Conservation (phyloP, 2,329 filamentous ascomycete genomes). For the Fonsecaea pedrosoi region DNA sequence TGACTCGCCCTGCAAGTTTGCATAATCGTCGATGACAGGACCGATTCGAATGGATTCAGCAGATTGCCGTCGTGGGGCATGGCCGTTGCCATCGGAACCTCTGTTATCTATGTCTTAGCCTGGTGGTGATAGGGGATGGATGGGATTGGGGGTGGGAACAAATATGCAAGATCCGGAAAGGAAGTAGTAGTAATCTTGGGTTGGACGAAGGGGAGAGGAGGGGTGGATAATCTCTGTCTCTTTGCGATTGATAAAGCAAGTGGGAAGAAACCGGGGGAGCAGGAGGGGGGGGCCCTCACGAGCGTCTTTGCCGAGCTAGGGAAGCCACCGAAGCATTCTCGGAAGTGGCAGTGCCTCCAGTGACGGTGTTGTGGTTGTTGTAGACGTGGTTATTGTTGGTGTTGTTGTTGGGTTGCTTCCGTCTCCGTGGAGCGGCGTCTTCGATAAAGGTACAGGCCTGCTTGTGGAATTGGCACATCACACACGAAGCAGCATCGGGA, state of each 20-base stretch:
- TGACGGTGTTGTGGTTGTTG: conserved; percentile 10
- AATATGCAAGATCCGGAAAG: conserved; percentile 1
- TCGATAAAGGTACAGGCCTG: conserved; percentile 40
- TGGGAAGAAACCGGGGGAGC: conserved; percentile 15
- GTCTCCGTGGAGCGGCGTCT: conserved; percentile 37
- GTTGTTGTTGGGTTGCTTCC: conserved; percentile 25
- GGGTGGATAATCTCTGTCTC: not conserved
- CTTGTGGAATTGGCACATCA: conserved; percentile 39
- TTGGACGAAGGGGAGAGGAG: conserved; percentile 7
- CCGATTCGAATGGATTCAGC: conserved; percentile 33
- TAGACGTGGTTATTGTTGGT: not conserved
- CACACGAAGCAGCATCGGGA: conserved; percentile 29
- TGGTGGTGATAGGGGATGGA: conserved; percentile 28
- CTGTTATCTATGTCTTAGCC: conserved; percentile 37
- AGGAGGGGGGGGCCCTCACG: conserved; percentile 26
- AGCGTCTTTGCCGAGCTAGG: conserved; percentile 35
- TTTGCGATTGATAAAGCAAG: conserved; percentile 21
- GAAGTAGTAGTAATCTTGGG: conserved; percentile 4
- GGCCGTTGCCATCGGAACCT: conserved; percentile 35
- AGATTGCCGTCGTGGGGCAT: conserved; percentile 36
- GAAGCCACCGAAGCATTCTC: conserved; percentile 26
- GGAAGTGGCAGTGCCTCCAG: conserved; percentile 21
- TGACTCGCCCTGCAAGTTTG: conserved; percentile 36
- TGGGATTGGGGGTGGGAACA: not conserved
- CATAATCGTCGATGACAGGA: conserved; percentile 36